A percentile compares a stretch with the other conserved stretches of the same genome.
Evolutionary conservation across 345 rosid species (phyloP).

Genomic region (Tarenaya hassleriana): DNA sequence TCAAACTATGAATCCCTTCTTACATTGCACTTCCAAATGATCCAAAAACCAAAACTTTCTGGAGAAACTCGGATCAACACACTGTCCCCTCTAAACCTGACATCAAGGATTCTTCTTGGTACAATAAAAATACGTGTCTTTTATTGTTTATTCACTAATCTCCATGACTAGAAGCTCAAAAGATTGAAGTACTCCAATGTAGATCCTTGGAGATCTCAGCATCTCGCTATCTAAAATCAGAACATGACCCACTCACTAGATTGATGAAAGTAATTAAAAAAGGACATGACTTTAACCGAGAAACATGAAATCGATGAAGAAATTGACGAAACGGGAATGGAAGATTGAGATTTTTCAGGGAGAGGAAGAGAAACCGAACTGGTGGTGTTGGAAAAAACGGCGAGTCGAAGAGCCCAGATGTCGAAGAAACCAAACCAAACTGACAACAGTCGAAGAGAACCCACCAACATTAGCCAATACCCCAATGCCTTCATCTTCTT

Average conservation of each 20-base stretch:
- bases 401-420: constrained; percentile 85
- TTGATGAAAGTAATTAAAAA: not conserved
- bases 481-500: constrained; percentile 75
- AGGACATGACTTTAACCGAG: not conserved
- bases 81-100: constrained; percentile 6
- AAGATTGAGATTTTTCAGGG: constrained; percentile 9
- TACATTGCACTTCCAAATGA: not conserved
- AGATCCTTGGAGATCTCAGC: not conserved
- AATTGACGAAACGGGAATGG: not conserved
- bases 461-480: constrained; percentile 90
- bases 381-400: constrained; percentile 73
- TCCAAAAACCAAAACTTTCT: not conserved
- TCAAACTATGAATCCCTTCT: constrained; percentile 7
- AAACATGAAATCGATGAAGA: not conserved
- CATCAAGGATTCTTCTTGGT: constrained; percentile 5
- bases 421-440: constrained; percentile 96
- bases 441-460: constrained; percentile 76
- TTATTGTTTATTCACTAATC: not conserved
- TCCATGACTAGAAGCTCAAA: not conserved
- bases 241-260: constrained; percentile 6
- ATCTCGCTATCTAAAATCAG: constrained; percentile 2
- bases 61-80: constrained; percentile 1
- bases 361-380: constrained; percentile 31
- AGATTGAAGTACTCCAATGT: constrained; percentile 4
- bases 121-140: not conserved